Evolutionary conservation across 805 yeast species (phyloP).

Genomic region (Hanseniaspora guilliermondii): DNA sequence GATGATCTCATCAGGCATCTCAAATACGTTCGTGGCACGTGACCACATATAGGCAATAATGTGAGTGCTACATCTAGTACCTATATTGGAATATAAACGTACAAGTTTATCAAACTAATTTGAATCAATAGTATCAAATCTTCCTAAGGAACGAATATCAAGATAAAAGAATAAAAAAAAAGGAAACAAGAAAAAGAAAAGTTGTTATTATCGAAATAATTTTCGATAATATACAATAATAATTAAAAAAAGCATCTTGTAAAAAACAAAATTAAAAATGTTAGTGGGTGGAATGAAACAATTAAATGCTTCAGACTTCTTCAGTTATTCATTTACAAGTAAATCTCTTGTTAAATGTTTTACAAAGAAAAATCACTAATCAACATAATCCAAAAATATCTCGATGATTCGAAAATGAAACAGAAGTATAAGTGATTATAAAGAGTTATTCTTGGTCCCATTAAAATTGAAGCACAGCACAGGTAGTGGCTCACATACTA

Average conservation of each 20-base stretch:
- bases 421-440: neutral
- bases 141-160: too few species aligned
- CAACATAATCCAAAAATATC: slow-evolving; percentile 40
- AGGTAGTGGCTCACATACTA: slow-evolving; percentile 22
- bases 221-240: neutral
- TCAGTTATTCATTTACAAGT: slow-evolving; percentile 25
- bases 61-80: too few species aligned
- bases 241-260: neutral
- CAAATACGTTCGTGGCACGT: too few species aligned
- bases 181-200: too few species aligned
- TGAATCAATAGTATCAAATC: too few species aligned
- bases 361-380: slow-evolving; percentile 7
- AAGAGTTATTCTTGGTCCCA: slow-evolving; percentile 57
- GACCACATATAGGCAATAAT: too few species aligned
- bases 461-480: slow-evolving; percentile 75
- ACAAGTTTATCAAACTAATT: too few species aligned
- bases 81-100: too few species aligned
- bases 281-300: slow-evolving; percentile 32
- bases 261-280: neutral
- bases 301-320: slow-evolving; percentile 59
- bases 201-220: too few species aligned
- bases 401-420: slow-evolving; percentile 30
- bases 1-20: too few species aligned
- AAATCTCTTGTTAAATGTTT: slow-evolving; percentile 37
- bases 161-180: too few species aligned